phyloP scores from a whole-genome alignment of 345 rosid species.

The Rhodamnia rubescens region DNA sequence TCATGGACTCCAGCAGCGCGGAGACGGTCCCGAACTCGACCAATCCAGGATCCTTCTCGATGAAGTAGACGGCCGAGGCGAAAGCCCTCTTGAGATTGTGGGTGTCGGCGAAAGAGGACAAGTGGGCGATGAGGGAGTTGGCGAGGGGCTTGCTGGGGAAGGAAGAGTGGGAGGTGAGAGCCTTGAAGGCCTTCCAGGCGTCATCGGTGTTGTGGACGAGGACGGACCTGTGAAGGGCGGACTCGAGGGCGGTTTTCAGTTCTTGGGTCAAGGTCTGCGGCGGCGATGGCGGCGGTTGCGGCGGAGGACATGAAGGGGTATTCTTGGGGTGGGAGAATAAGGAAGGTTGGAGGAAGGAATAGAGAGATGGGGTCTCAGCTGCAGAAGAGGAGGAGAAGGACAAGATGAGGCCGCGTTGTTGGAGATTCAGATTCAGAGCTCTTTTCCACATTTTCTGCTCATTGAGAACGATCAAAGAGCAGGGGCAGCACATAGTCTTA shows the following conservation, averaged over 20 bases:
- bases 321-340: slow-evolving; percentile 31
- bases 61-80: slow-evolving; percentile 60
- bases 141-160: slow-evolving; percentile 51
- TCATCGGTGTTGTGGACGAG: slow-evolving; percentile 39
- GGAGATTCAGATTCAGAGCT: background rate
- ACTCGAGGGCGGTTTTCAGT: slow-evolving; percentile 31
- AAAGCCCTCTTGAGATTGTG: slow-evolving; percentile 88
- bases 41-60: slow-evolving; percentile 51
- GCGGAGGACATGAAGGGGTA: background rate
- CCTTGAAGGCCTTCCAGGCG: slow-evolving; percentile 82
- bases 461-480: background rate
- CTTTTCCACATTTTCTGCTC: background rate
- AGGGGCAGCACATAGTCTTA: too few relatives aligned
- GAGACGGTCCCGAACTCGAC: slow-evolving; percentile 43
- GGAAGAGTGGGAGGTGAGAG: slow-evolving; percentile 38
- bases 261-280: slow-evolving; percentile 35
- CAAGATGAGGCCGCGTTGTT: slow-evolving; percentile 14
- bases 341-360: slow-evolving; percentile 74
- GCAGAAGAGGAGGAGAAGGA: slow-evolving; percentile 3
- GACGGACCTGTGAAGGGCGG: slow-evolving; percentile 47
- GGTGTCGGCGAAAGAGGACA: slow-evolving; percentile 33
- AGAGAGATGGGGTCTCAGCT: slow-evolving; percentile 37
- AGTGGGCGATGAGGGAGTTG: slow-evolving; percentile 57
- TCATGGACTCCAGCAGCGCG: slow-evolving; percentile 53
- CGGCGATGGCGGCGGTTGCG: background rate